Evolutionary conservation across 305 asterid species (phyloP).

Genomic region (Solanum chacoense): DNA sequence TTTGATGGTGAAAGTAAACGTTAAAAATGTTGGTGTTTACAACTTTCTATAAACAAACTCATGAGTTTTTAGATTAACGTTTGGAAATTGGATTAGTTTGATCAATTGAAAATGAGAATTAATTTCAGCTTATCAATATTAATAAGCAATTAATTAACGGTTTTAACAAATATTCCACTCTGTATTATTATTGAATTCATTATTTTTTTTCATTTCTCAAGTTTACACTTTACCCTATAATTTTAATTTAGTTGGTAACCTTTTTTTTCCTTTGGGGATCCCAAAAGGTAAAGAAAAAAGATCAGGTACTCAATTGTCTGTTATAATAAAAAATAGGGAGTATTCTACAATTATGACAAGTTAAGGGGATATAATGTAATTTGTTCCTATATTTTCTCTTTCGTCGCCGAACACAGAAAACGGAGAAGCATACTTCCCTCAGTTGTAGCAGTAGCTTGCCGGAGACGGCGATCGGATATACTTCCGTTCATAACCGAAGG

Average conservation of each 20-base stretch:
- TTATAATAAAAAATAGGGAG: background rate
- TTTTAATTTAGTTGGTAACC: background rate
- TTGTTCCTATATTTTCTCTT: background rate
- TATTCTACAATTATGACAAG: background rate
- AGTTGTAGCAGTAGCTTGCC: background rate
- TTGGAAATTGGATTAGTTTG: background rate
- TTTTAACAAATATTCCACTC: background rate
- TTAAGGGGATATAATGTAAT: background rate
- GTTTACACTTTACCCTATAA: too few relatives aligned
- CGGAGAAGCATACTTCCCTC: background rate
- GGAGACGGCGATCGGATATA: background rate
- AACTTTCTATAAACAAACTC: background rate
- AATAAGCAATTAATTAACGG: accelerated
- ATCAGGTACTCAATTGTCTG: background rate
- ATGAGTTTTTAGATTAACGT: background rate
- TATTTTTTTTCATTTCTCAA: background rate
- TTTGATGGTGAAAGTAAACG: background rate
- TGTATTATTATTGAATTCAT: background rate
- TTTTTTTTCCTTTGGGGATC: background rate
- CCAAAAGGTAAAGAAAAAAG: background rate
- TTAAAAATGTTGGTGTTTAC: background rate
- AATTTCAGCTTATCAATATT: background rate
- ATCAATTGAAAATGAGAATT: background rate
- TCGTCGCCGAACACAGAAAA: background rate
- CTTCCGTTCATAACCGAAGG: background rate